These are phyloP conservation scores for Hansenula lynferdii DNA, from an alignment of 1,139 yeast species.

Conservation along the genomic window DNA sequence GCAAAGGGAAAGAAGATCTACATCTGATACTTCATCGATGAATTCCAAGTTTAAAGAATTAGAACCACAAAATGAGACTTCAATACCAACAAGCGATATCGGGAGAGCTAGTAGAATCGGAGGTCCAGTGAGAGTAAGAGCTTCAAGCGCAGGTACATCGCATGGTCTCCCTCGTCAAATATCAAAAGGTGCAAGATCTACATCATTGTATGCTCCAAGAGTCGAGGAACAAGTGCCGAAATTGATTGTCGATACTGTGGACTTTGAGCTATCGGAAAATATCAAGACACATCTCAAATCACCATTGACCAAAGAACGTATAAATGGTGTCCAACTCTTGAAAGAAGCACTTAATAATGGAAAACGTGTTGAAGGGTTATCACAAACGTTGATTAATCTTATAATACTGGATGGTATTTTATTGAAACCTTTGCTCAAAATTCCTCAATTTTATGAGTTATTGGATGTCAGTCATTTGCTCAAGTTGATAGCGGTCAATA, in stretches of 20 bases:
- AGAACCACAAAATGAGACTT: neutral
- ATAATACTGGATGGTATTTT: conserved; percentile 24
- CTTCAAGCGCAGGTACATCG: conserved; percentile 13
- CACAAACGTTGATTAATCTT: conserved; percentile 15
- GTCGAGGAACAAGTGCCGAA: too few species aligned
- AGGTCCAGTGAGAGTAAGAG: conserved; percentile 19
- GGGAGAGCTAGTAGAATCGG: conserved; percentile 21
- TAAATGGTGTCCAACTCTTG: conserved; percentile 14
- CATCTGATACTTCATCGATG: conserved; percentile 14
- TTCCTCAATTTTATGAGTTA: conserved; percentile 21
- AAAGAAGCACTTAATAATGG: neutral
- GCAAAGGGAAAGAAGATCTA: conserved; percentile 15
- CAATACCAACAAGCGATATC: conserved; percentile 7
- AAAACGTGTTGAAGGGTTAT: conserved; percentile 4
- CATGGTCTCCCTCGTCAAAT: conserved; percentile 13
- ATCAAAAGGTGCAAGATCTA: too few species aligned
- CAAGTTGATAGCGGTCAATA: conserved; percentile 28
- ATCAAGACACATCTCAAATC: conserved; percentile 12
- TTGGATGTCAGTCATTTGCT: conserved; percentile 23
- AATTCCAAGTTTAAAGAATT: neutral
- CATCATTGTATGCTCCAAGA: too few species aligned
- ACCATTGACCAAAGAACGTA: conserved; percentile 19
- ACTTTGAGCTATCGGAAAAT: neutral
- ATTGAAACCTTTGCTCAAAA: conserved; percentile 24
- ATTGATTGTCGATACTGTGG: too few species aligned